These are phyloP conservation scores for Sparassis latifolia DNA, from an alignment of 1,284 basidiomycete genomes.

Conservation along the genomic window DNA sequence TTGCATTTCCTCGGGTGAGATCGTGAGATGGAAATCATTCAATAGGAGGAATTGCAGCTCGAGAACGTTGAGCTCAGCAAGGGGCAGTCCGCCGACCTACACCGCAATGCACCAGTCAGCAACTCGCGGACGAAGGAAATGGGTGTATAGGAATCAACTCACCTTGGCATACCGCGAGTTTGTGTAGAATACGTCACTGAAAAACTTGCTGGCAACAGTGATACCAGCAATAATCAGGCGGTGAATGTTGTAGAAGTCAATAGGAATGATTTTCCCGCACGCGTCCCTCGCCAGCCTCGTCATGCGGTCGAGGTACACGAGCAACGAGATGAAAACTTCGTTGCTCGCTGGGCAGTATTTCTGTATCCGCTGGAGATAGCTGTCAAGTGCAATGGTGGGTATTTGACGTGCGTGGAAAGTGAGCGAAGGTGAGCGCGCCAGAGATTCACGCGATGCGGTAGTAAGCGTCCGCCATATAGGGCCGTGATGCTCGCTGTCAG, in stretches of 20 bases:
- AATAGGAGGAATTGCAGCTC: slow-evolving; percentile 95
- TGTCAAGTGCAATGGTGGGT: slow-evolving; percentile 91
- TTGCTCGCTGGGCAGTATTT: slow-evolving; percentile 99
- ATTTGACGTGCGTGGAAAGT: slow-evolving; percentile 96
- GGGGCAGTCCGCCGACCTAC: slow-evolving; percentile 90
- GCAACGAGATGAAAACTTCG: slow-evolving; percentile 90
- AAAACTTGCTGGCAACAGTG: slow-evolving; percentile 98
- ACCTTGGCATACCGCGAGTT: slow-evolving; percentile 99
- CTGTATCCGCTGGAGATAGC: slow-evolving; percentile 91
- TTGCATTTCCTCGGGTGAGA: slow-evolving; percentile 90
- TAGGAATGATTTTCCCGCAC: slow-evolving; percentile 76
- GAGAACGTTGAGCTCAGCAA: slow-evolving; percentile 92
- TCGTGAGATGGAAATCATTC: slow-evolving; percentile 90
- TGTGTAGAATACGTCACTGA: slow-evolving; percentile 99
- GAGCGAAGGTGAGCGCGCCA: slow-evolving; percentile 80
- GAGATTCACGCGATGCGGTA: slow-evolving; percentile 73
- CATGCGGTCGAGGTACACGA: slow-evolving; percentile 97
- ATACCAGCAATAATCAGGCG: slow-evolving; percentile 92
- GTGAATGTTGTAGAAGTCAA: slow-evolving; percentile 97
- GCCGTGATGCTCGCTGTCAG: slow-evolving; percentile 25
- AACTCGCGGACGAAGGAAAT: not conserved
- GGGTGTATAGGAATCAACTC: slow-evolving; percentile 20
- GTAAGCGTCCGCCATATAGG: slow-evolving; percentile 64
- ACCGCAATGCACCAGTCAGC: not conserved
- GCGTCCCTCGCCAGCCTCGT: slow-evolving; percentile 62